A percentile compares a stretch with the other conserved stretches of the same genome.
phyloP scores from a whole-genome alignment of 805 yeast genomes.

The Schizosaccharomyces lindneri region DNA sequence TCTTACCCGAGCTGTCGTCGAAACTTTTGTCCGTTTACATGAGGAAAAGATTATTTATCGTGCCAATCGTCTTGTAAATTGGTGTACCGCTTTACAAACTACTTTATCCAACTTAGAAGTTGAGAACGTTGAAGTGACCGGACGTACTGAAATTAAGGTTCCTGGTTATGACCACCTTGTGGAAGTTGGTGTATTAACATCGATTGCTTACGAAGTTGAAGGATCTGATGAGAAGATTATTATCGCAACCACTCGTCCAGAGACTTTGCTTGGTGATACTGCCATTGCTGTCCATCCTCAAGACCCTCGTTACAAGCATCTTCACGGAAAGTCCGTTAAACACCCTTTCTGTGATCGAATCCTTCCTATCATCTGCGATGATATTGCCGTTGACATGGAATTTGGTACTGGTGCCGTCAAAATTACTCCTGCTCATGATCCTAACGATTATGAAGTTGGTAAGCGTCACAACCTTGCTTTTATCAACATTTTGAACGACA shows the following conservation, averaged over 20 bases:
- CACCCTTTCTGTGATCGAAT: conserved; percentile 77
- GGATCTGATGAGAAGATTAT: conserved; percentile 35
- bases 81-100: conserved; percentile 87
- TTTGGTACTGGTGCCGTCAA: conserved; percentile 99
- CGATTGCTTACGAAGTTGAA: conserved; percentile 75
- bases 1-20: conserved; percentile 55
- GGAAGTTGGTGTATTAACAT: conserved; percentile 93
- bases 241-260: conserved; percentile 97
- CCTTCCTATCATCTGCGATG: conserved; percentile 70
- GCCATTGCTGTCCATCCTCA: conserved; percentile 95
- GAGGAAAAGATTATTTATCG: conserved; percentile 92
- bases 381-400: conserved; percentile 94
- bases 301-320: conserved; percentile 73
- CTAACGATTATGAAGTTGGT: conserved; percentile 89
- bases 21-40: conserved; percentile 73
- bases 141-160: conserved; percentile 54
- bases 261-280: conserved; percentile 92
- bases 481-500: conserved; percentile 75
- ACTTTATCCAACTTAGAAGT: conserved; percentile 92
- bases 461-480: conserved; percentile 76
- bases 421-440: conserved; percentile 96
- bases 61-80: conserved; percentile 76
- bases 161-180: conserved; percentile 68
- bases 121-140: conserved; percentile 69
- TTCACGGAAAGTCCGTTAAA: conserved; percentile 75